Evolutionary conservation across 192 early-diverging fungal species (phyloP).

Genomic region (Entomortierella lignicola): DNA sequence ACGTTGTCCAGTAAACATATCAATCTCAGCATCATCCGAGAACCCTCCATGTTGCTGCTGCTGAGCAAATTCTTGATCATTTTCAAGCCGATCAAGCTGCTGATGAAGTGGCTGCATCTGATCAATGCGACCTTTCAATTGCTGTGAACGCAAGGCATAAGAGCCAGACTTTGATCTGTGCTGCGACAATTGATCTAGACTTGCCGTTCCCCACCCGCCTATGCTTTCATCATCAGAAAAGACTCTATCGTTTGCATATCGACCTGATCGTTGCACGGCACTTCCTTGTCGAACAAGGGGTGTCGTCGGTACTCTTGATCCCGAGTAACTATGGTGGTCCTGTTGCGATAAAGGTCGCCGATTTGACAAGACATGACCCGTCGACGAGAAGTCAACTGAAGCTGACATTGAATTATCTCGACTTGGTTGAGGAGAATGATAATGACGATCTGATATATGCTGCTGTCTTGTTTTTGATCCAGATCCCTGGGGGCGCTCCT

Average conservation of each 20-base stretch:
- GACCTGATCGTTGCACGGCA: slow-evolving; percentile 9
- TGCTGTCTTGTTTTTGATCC: slow-evolving; percentile 9
- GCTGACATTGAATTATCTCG: slow-evolving; percentile 10
- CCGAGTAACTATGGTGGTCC: slow-evolving; percentile 14
- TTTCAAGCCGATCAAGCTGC: slow-evolving; percentile 8
- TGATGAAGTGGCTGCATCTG: slow-evolving; percentile 22
- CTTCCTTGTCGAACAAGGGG: slow-evolving; percentile 4
- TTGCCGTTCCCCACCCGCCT: slow-evolving; percentile 11
- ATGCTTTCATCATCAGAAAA: slow-evolving; percentile 37
- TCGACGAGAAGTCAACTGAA: slow-evolving; percentile 4
- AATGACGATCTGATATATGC: neutral
- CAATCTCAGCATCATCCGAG: slow-evolving; percentile 1
- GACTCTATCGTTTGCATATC: slow-evolving; percentile 12
- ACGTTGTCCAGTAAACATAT: neutral
- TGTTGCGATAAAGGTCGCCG: slow-evolving; percentile 33
- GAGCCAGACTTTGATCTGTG: neutral
- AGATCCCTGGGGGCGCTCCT: neutral
- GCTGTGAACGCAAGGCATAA: slow-evolving; percentile 7
- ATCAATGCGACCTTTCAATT: slow-evolving; percentile 15
- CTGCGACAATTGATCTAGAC: neutral
- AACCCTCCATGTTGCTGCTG: slow-evolving; percentile 25
- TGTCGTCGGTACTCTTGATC: neutral
- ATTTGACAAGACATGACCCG: neutral
- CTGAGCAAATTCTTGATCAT: neutral
- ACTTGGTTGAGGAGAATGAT: neutral